Conservation (phyloP, 2,329 filamentous ascomycete species). For the Stagonosporopsis rhizophila region DNA sequence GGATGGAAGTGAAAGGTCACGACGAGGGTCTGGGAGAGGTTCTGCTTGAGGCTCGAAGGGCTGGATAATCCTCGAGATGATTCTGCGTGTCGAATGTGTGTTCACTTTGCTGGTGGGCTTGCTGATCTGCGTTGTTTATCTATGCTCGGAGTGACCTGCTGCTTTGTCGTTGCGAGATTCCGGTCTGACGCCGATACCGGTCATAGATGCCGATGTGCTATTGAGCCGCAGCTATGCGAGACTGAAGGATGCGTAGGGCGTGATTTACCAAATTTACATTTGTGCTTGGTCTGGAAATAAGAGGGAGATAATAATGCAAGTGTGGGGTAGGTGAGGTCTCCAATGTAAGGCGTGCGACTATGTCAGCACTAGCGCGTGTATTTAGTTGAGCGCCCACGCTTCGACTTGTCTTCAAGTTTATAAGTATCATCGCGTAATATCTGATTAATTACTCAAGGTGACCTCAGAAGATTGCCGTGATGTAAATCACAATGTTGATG, state of each 20-base stretch:
- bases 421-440: too few relatives aligned
- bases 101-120: background rate
- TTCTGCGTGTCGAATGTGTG: background rate
- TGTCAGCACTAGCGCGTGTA: background rate
- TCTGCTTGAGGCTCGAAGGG: background rate
- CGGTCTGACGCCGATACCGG: constrained; percentile 4
- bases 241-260: too few relatives aligned
- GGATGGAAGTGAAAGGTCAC: background rate
- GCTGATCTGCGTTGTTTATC: background rate
- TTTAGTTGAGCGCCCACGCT: too few relatives aligned
- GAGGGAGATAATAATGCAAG: background rate
- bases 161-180: background rate
- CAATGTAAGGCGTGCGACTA: background rate
- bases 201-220: background rate
- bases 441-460: too few relatives aligned
- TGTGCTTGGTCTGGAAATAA: background rate
- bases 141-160: constrained; percentile 4
- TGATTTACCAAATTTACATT: too few relatives aligned
- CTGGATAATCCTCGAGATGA: background rate
- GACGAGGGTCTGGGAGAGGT: background rate
- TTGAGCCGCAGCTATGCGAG: constrained; percentile 5
- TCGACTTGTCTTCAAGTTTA: too few relatives aligned
- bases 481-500: too few relatives aligned
- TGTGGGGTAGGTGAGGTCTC: background rate
- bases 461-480: too few relatives aligned